phyloP scores from a whole-genome alignment of 2,329 filamentous ascomycete species.

The Fusarium cicatricum region DNA sequence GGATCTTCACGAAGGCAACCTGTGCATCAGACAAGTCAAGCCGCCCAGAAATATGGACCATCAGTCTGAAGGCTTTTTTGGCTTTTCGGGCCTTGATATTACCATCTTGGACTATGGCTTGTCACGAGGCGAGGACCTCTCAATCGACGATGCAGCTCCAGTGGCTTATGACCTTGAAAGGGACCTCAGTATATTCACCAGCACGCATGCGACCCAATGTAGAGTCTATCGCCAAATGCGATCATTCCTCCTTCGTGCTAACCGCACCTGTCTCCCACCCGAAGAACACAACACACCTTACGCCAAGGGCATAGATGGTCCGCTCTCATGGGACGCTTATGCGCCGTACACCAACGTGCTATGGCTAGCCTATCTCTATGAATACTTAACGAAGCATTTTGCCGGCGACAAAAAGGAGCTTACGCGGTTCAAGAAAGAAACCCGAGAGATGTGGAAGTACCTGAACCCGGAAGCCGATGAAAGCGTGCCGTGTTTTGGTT shows the following conservation, averaged over 20 bases:
- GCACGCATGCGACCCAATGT: slow-evolving; percentile 67
- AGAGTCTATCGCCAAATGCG: slow-evolving; percentile 70
- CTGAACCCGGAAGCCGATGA: slow-evolving; percentile 60
- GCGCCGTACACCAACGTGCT: slow-evolving; percentile 71
- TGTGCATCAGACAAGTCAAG: slow-evolving; percentile 62
- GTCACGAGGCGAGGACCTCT: slow-evolving; percentile 62
- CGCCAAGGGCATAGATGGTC: slow-evolving; percentile 54
- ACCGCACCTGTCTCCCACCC: slow-evolving; percentile 59
- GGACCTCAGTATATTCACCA: slow-evolving; percentile 67
- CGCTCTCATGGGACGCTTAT: slow-evolving; percentile 63
- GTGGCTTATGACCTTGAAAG: slow-evolving; percentile 67
- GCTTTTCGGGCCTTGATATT: slow-evolving; percentile 68
- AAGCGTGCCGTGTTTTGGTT: slow-evolving; percentile 59
- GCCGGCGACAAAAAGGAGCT: slow-evolving; percentile 57
- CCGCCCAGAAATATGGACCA: slow-evolving; percentile 45
- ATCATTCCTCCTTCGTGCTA: slow-evolving; percentile 62
- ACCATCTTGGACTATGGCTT: slow-evolving; percentile 73
- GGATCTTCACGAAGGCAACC: slow-evolving; percentile 71
- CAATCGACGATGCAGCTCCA: slow-evolving; percentile 46
- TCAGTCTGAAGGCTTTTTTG: slow-evolving; percentile 54
- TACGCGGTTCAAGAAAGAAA: slow-evolving; percentile 55
- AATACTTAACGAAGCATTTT: slow-evolving; percentile 60
- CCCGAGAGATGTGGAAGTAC: slow-evolving; percentile 62
- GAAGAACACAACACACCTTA: slow-evolving; percentile 58
- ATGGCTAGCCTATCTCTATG: slow-evolving; percentile 70